These are phyloP conservation scores for Knufia fluminis DNA, from an alignment of 2,329 filamentous ascomycete species.

Conservation along the genomic window DNA sequence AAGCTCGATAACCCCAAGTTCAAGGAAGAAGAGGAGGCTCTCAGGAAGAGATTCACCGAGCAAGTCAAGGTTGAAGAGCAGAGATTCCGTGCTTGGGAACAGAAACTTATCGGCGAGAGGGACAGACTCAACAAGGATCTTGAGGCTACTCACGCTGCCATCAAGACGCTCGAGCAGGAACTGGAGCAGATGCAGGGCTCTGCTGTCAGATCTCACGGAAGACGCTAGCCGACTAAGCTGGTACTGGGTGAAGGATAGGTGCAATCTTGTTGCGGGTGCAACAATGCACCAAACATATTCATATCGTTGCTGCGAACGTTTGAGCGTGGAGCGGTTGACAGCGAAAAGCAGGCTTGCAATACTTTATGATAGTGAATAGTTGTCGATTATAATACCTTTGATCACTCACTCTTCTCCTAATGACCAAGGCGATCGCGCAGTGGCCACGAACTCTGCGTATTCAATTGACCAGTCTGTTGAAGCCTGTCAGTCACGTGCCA, in stretches of 20 bases:
- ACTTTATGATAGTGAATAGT: neutral
- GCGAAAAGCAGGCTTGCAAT: neutral
- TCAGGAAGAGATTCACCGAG: constrained; percentile 98
- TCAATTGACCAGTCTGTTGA: too few species aligned
- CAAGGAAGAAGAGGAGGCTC: constrained; percentile 98
- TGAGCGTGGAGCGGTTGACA: neutral
- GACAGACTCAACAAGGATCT: constrained; percentile 99
- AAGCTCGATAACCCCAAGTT: constrained; percentile 99
- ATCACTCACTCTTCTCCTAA: too few species aligned
- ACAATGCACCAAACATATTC: neutral
- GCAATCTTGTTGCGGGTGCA: neutral
- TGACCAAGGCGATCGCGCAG: too few species aligned
- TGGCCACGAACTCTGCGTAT: too few species aligned
- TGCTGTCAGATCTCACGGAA: constrained; percentile 81
- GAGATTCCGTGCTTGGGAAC: constrained; percentile 98
- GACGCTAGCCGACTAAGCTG: constrained; percentile 54
- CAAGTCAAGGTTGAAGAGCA: constrained; percentile 99
- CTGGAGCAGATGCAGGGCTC: constrained; percentile 89
- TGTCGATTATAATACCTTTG: too few species aligned
- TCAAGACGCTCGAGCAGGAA: constrained; percentile 62
- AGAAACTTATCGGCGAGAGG: constrained; percentile 98
- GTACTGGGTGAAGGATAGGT: neutral
- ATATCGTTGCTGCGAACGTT: neutral
- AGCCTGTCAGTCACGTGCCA: too few species aligned
- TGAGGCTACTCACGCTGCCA: constrained; percentile 85